Evolutionary conservation across 208 protist genomes (phyloP).

Genomic region (Trypanosoma boissoni): DNA sequence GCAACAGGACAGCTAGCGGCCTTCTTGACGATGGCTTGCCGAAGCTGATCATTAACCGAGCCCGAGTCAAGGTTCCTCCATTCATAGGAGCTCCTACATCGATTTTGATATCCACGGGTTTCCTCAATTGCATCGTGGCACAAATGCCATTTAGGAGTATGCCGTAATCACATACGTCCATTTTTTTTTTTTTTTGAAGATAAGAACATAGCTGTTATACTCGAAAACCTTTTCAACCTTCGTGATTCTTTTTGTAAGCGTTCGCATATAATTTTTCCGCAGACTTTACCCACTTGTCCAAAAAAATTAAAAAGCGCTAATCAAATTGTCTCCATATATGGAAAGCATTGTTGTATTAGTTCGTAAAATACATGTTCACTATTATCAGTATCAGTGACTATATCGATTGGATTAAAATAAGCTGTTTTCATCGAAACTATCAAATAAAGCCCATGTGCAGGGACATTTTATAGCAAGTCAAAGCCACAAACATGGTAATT

Average conservation of each 20-base stretch:
- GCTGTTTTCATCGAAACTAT: conserved; percentile 4
- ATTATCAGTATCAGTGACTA: conserved; percentile 19
- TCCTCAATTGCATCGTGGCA: conserved; percentile 22
- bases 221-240: conserved; percentile 8
- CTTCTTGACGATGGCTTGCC: conserved; percentile 16
- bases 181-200: conserved; percentile 10
- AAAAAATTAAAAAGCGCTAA: conserved; percentile 22
- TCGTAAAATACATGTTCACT: conserved; percentile 20
- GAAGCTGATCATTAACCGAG: conserved; percentile 24
- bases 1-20: not conserved
- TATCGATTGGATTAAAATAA: conserved; percentile 20
- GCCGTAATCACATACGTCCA: conserved; percentile 15
- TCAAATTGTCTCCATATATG: conserved; percentile 4
- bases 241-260: conserved; percentile 11
- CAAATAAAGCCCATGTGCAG: conserved; percentile 18
- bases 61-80: conserved; percentile 24
- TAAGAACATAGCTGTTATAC: conserved; percentile 23
- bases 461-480: conserved; percentile 17
- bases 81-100: conserved; percentile 10
- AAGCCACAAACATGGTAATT: conserved; percentile 13
- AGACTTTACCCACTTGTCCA: conserved; percentile 3
- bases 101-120: not conserved
- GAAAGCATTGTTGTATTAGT: conserved; percentile 1
- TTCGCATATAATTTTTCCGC: conserved; percentile 15
- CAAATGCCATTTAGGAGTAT: conserved; percentile 27